Evolutionary conservation across 345 rosid species (phyloP).

Genomic region (Euphorbia pulcherrima): DNA sequence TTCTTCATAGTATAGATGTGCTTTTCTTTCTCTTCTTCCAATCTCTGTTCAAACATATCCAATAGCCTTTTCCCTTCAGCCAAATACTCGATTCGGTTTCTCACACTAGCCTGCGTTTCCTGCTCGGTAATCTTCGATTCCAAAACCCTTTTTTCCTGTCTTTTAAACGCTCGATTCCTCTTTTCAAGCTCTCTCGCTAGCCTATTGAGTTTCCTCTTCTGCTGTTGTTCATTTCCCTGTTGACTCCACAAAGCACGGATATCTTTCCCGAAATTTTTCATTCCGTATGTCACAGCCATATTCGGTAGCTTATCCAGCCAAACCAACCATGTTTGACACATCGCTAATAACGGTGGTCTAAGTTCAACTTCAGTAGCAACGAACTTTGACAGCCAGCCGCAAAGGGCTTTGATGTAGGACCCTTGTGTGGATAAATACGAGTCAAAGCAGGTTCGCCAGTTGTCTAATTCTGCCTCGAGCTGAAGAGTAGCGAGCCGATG

Average conservation of each 20-base stretch:
- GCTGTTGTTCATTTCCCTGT: constrained; percentile 43
- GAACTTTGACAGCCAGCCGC: constrained; percentile 38
- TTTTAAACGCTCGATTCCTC: constrained; percentile 29
- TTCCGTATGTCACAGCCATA: constrained; percentile 27
- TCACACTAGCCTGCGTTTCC: constrained; percentile 20
- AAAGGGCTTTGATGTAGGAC: constrained; percentile 41
- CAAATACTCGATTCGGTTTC: constrained; percentile 24
- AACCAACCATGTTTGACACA: constrained; percentile 37
- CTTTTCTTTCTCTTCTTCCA: constrained; percentile 36
- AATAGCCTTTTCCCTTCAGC: constrained; percentile 26
- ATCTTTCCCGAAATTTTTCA: constrained; percentile 30
- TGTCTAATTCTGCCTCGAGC: constrained; percentile 37
- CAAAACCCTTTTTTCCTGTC: constrained; percentile 31
- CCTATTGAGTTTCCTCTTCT: constrained; percentile 39
- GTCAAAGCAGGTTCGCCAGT: constrained; percentile 36
- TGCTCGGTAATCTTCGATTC: constrained; percentile 20
- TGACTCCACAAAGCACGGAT: constrained; percentile 32
- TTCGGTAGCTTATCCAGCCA: constrained; percentile 34
- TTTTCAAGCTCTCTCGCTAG: constrained; percentile 31
- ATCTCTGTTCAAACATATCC: constrained; percentile 27
- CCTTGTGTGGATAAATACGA: constrained; percentile 33
- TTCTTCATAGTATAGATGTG: constrained; percentile 33
- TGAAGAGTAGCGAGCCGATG: constrained; percentile 39
- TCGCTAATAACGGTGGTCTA: constrained; percentile 31
- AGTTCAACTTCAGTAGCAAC: constrained; percentile 32